Evolutionary conservation across 495 filamentous ascomycete genomes (phyloP), one percentile per base, ranked within the genome.

Genomic region (Neurospora sp.): DNA sequence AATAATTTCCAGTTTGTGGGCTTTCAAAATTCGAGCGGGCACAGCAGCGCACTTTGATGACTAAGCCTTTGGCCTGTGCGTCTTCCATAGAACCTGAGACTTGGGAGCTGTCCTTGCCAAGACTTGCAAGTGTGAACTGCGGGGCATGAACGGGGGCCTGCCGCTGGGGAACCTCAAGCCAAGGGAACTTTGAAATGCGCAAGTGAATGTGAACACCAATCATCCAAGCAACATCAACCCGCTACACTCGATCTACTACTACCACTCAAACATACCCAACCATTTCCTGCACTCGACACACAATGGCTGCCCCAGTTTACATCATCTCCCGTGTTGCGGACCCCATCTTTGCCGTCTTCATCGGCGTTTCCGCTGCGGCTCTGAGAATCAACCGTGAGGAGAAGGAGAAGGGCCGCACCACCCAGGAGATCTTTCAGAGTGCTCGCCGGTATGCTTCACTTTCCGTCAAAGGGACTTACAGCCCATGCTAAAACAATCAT

Each of bases 321-420:
- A 85, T 89, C 73, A 88, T 89, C 53, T 88, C 86, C 73, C 94
- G 93, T 80, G 77, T 88, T 69, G 89, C 87, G 27, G 96, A 99
- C 78, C 96, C 95, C 22, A 77, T 97, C 74, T 99, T 98, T 79
- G 96, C 94, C 48, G 73, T 97, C 48, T 81, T 88, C 70, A 95
- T 98, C 78, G 96, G 91, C 12, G 69, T 88, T 16, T 84, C 86
- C 27, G 91, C 91, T 2, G 89, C 90, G 11, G 83, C 82, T n/a
- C 82, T 86, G 38, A 85, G 91, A 74, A 90, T 99, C 79, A 92
- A 90, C 75, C 91, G 94, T 35, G 96, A 98, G 77, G 92, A 96
- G 78, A 89, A 86, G 73, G 92, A 92, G 73, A 87, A 89, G 70
- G 91, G 90, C 59, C 85, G 78, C 71, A 86, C 79, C 18, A 84